Percentiles rank a stretch among this genome's conserved stretches.
Conservation (phyloP, 2,329 filamentous ascomycete genomes). For the Myriosclerotinia scirpicola region DNA sequence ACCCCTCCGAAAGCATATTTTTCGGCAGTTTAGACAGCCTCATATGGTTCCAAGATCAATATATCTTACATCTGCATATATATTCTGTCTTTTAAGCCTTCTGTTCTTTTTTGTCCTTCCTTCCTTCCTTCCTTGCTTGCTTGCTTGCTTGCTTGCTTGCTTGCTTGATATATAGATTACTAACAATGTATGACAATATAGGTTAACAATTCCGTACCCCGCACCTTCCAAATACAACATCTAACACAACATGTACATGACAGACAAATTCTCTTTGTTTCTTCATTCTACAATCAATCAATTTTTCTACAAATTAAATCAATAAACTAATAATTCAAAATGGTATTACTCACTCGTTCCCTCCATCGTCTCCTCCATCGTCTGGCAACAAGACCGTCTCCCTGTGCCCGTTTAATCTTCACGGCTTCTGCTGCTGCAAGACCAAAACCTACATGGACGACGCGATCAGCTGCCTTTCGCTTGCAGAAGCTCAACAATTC, state of each 20-base stretch:
- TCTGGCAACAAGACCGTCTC: constrained; percentile 30
- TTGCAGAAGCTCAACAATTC: constrained; percentile 18
- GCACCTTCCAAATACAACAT: constrained; percentile 9
- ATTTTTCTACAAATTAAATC: not conserved
- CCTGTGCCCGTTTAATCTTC: constrained; percentile 26
- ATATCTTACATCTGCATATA: not conserved
- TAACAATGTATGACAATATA: no score
- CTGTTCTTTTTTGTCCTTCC: not conserved
- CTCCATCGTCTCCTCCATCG: constrained; percentile 37
- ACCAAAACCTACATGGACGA: constrained; percentile 24
- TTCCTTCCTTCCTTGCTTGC: not conserved
- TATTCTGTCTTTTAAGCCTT: not conserved
- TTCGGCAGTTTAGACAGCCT: not conserved
- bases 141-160: not conserved
- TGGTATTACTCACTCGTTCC: constrained; percentile 47
- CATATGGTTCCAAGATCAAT: not conserved
- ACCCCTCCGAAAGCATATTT: not conserved
- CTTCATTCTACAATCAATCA: constrained; percentile 3
- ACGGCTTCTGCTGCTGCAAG: constrained; percentile 30
- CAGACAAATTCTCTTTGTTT: constrained; percentile 11
- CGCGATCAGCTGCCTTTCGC: constrained; percentile 15
- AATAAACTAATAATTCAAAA: constrained; percentile 43
- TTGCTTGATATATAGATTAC: no score
- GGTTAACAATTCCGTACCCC: not conserved
- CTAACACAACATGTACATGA: not conserved